Conservation (phyloP, 371 early-diverging fungal species). For the Chytridium lagenaria region DNA sequence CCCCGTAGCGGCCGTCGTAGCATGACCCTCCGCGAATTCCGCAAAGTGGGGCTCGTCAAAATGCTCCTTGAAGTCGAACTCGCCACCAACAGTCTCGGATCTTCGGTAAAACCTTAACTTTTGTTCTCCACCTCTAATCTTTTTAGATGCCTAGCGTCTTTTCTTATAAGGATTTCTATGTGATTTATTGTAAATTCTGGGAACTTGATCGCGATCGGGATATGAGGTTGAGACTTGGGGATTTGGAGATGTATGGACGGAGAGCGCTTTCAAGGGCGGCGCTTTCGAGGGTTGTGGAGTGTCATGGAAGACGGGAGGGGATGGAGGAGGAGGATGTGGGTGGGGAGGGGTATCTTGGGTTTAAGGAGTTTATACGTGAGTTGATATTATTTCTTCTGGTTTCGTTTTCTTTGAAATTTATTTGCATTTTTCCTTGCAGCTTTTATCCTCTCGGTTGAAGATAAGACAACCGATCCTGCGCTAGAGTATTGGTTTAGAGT, state of each 20-base stretch:
- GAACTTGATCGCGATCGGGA: conserved; percentile 64
- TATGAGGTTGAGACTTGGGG: conserved; percentile 34
- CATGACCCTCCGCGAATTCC: conserved; percentile 75
- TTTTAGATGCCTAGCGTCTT: conserved; percentile 69
- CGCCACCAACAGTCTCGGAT: conserved; percentile 39
- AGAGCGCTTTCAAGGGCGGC: conserved; percentile 39
- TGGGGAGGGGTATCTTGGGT: conserved; percentile 30
- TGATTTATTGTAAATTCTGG: conserved; percentile 93
- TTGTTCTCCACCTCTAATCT: background rate
- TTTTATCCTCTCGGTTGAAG: conserved; percentile 85
- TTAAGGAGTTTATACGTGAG: conserved; percentile 40
- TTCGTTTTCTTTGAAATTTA: background rate
- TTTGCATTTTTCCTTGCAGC: conserved; percentile 40
- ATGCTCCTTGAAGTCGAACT: conserved; percentile 66
- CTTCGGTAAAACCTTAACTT: conserved; percentile 17
- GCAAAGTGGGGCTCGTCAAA: conserved; percentile 57
- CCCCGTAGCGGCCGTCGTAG: conserved; percentile 68
- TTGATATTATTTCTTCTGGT: background rate
- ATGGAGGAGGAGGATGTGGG: background rate
- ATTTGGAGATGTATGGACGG: conserved; percentile 42
- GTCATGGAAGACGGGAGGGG: conserved; percentile 32
- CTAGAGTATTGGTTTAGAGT: conserved; percentile 93
- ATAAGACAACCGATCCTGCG: conserved; percentile 79
- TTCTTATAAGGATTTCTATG: conserved; percentile 95
- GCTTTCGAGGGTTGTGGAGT: conserved; percentile 40